Percentiles rank a stretch among this genome's conserved stretches.
phyloP scores from a whole-genome alignment of 768 basidiomycete species.

The Macrolepiota fuliginosa region DNA sequence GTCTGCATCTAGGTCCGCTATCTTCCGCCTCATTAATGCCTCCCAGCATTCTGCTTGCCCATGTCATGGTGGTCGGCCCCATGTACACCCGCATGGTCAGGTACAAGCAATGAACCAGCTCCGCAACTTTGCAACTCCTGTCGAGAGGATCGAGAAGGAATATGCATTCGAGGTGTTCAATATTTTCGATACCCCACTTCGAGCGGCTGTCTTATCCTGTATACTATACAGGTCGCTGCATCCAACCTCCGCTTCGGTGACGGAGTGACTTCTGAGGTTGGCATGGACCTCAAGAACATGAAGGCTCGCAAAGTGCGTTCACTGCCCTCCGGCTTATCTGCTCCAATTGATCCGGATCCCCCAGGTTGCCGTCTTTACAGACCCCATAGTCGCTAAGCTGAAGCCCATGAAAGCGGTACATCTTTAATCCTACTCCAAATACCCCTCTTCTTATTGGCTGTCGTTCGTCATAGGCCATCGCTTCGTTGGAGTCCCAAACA shows the following conservation, averaged over 20 bases:
- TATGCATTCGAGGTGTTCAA: constrained; percentile 81
- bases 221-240: constrained; percentile 63
- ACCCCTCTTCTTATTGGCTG: not conserved
- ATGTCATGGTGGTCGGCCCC: constrained; percentile 66
- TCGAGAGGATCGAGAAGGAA: constrained; percentile 71
- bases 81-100: constrained; percentile 39
- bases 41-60: constrained; percentile 75
- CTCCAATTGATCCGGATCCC: constrained; percentile 6
- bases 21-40: constrained; percentile 73
- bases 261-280: constrained; percentile 86
- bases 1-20: constrained; percentile 57
- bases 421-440: constrained; percentile 1
- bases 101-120: constrained; percentile 56
- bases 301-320: constrained; percentile 72
- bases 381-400: constrained; percentile 79
- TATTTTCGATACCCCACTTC: constrained; percentile 1
- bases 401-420: constrained; percentile 77
- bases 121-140: constrained; percentile 76
- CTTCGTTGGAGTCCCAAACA: constrained; percentile 74
- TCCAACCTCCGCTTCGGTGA: constrained; percentile 88
- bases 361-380: constrained; percentile 93
- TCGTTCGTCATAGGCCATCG: constrained; percentile 52
- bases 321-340: not conserved
- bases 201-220: not conserved
- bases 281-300: constrained; percentile 94